phyloP scores from a whole-genome alignment of 306 rosid genomes.

The Dalbergia oliveri region DNA sequence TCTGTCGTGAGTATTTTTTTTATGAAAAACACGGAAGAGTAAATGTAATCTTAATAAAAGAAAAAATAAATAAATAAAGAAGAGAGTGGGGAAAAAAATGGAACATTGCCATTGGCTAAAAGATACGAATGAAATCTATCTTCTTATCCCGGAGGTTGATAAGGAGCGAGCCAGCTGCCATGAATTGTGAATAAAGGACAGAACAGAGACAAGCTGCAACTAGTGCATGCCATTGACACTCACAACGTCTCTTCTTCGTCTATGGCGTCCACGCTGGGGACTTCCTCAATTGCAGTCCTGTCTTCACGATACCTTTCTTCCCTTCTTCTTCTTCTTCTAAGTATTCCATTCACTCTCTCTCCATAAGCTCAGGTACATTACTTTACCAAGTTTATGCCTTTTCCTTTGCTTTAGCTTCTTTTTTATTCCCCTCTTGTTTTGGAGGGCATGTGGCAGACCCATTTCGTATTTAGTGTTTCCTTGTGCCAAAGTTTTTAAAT shows the following conservation, averaged over 20 bases:
- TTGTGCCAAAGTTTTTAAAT: constrained; percentile 2
- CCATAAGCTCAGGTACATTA: constrained; percentile 66
- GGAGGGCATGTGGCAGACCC: constrained; percentile 25
- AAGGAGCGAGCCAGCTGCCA: constrained; percentile 45
- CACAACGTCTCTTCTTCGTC: constrained; percentile 11
- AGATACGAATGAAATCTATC: constrained; percentile 64
- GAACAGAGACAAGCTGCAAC: background rate
- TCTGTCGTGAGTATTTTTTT: too few relatives aligned
- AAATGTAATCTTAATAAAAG: too few relatives aligned
- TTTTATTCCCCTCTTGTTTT: background rate
- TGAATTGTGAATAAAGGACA: constrained; percentile 21
- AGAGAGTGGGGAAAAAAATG: background rate
- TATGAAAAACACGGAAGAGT: too few relatives aligned
- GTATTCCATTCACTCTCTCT: constrained; percentile 58
- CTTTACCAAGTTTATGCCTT: background rate
- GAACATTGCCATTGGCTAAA: background rate
- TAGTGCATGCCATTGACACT: background rate
- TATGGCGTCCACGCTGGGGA: constrained; percentile 84
- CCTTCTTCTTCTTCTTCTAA: constrained; percentile 43
- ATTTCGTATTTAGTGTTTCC: constrained; percentile 35
- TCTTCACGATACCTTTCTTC: constrained; percentile 65
- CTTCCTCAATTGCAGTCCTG: constrained; percentile 70
- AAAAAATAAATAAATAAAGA: too few relatives aligned
- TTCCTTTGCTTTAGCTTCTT: background rate
- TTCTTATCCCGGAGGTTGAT: constrained; percentile 66